Evolutionary conservation across 2,329 filamentous ascomycete species (phyloP), one percentile per base, ranked within the genome.

Genomic region (Cytospora piceicola): DNA sequence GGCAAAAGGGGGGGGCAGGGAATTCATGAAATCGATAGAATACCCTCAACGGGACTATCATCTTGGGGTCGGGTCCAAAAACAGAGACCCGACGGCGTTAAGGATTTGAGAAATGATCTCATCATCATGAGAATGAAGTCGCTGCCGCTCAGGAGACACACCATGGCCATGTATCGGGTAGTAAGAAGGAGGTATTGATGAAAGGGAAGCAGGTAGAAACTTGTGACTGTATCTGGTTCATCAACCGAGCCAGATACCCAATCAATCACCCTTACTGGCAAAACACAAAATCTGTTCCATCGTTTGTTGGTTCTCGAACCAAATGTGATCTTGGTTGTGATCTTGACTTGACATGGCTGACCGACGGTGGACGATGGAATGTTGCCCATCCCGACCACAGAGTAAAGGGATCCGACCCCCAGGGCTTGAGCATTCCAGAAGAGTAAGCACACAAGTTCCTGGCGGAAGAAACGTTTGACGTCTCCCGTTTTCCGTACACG

Each of bases 31-130:
- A 42, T 42, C 39, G 58, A 55, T 67, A 66, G 65, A 32, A 36
- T 67, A 63, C 67, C 67, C 67, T 68, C 67, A 68, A 68, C 67
- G 67, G 67, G 64, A 67, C 61, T 64, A 66, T 58, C 63, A 61
- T 62, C 63, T 55, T 58, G 46, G 56, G 62, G 53, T 52, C 63
- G 66, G 62, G 66, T 67, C 52, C 34, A 61, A 59, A 9, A 56
- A 59, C 29, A 54, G 54, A 57, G 56, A 53, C 59, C 57, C 58
- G 54, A 63, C 56, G 65, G 65, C 65, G 65, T 67, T 67, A 34
- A 54, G 62, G 54, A 58, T 30, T 58, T 22, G 60, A 29, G 27
- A 27, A 55, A 52, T 64, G 30, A 55, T 60, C 49, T 64, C 57
- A 64, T 59, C 27, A 58, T 56, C 51, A 46, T 24, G 53, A 51